Percentiles rank a stretch among this genome's conserved stretches.
These are phyloP conservation scores for Madurella fahalii DNA, from an alignment of 2,329 filamentous ascomycete species.

Conservation along the genomic window DNA sequence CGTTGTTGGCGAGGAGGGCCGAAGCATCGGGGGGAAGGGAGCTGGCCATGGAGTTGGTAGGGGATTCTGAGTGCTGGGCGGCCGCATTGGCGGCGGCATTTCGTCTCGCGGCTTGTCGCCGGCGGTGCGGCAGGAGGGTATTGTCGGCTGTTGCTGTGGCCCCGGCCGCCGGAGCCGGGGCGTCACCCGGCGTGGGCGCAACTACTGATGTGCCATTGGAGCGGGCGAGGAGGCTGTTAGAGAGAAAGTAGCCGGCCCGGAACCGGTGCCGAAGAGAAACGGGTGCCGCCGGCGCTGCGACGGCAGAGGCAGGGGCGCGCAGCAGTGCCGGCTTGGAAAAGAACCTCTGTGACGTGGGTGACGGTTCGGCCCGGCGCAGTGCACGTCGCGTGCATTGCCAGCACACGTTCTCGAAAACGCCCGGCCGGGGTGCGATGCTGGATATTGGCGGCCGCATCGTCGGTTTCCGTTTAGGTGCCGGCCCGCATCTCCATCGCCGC, in stretches of 20 bases:
- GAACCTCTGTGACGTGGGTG: conserved; percentile 4
- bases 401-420: conserved; percentile 23
- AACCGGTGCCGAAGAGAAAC: conserved; percentile 22
- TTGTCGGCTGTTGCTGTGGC: conserved; percentile 7
- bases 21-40: conserved; percentile 40
- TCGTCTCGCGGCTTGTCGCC: conserved; percentile 27
- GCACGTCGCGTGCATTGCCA: conserved; percentile 28
- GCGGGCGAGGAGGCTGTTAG: conserved; percentile 32
- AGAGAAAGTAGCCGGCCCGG: conserved; percentile 34
- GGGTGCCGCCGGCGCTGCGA: not conserved
- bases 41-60: conserved; percentile 12
- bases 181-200: not conserved
- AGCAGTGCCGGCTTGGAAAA: conserved; percentile 25
- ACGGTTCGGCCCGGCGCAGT: conserved; percentile 10
- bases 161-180: not conserved
- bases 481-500: conserved; percentile 25
- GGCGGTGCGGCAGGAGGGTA: conserved; percentile 28
- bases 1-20: conserved; percentile 50
- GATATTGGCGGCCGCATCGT: conserved; percentile 27
- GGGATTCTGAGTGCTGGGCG: not conserved
- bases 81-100: conserved; percentile 13
- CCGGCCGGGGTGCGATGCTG: conserved; percentile 18
- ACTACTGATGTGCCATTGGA: conserved; percentile 24
- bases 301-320: conserved; percentile 17
- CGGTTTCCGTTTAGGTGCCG: conserved; percentile 19